Evolutionary conservation across 1,284 basidiomycete species (phyloP), one percentile per base, ranked within the genome.

Genomic region (Porodaedalea pini): DNA sequence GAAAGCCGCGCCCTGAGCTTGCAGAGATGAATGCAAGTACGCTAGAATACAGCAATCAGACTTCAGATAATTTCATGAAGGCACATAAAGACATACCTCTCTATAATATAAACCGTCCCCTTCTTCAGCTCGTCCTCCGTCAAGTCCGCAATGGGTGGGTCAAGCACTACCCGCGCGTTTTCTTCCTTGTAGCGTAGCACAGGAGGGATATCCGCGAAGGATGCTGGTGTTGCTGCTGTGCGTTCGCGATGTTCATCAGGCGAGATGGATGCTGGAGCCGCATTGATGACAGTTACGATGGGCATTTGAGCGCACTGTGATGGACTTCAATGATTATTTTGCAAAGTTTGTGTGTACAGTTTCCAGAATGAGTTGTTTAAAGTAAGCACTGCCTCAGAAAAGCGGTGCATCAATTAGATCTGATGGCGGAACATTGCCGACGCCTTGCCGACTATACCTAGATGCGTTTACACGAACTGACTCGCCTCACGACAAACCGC

Each of bases 11-110:
- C 23, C 83, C 83, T 0, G 81, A 54, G 17, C 29, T 76, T 3
- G 76, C 65, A 4, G 88, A 86, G 68, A 90, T 79, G 78, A 92
- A 95, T 0, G 83, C 82, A 31, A 96, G 80, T 4, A 80, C 82
- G 63, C 91, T 95, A 40, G 17, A 50, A 51, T 56, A 48, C 49
- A 51, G 8, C 43, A 13, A 11, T 34, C 31, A 43, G 39, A 52
- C 37, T 39, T 19, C 3, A 19, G 21, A 40, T 37, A 47, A 21
- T 21, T 17, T 25, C 11, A n/a, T 19, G n/a, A n/a, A 5, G 41
- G 47, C 39, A 7, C 23, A 29, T 48, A 23, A 19, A 19, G 8
- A 44, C 48, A 10, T 8, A 78, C 78, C 68, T 74, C 62, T 79
- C 78, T 8, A 76, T 75, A 13, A 80, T 71, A 62, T 70, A 78